Evolutionary conservation across 192 early-diverging fungal genomes (phyloP), one percentile per base, ranked within the genome.

Genomic region (Pilaira anomala): DNA sequence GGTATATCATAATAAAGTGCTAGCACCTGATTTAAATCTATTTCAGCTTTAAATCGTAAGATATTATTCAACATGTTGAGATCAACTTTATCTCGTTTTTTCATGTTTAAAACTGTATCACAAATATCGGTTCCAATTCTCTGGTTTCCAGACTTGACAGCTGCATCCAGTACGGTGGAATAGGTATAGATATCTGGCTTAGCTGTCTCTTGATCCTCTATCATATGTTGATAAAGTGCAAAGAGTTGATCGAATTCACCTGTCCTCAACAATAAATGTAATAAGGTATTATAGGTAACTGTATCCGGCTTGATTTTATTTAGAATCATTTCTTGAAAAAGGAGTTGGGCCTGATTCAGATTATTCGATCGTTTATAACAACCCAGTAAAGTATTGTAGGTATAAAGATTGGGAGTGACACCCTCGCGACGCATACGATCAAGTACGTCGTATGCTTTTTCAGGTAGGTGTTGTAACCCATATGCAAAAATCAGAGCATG

Each of bases 381-480:
- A 18, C 53, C 63, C 11, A 79, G 53, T 14, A 79, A 33, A 3
- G 62, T 68, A 44, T 69, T 71, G 28, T 73, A 76, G 18, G 77
- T 73, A 22, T 56, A 63, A 28, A 57, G 16, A 45, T 67, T 72
- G 11, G 74, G 74, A 6, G 51, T 16, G 4, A 74, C 7, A n/a
- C 44, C 65, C 8, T 39, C 14, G 22, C 21, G 8, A 26, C 21
- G 8, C 75, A 79, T 76, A 14, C 60, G 51, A 16, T 26, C 44
- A 7, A 79, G 60, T 0, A 79, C 49, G 16, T 45, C 12, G 33
- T 64, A 33, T 12, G 71, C 70, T 30, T 69, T 48, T 1, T 62
- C 18, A 28, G 59, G 55, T 16, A 61, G 49, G 13, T 50, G 18
- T 13, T 74, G 67, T 2, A 69, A 30, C 21, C 72, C 56, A 22